Evolutionary conservation across 495 filamentous ascomycete genomes (phyloP), one percentile per base, ranked within the genome.

Genomic region (Podospora anserina): DNA sequence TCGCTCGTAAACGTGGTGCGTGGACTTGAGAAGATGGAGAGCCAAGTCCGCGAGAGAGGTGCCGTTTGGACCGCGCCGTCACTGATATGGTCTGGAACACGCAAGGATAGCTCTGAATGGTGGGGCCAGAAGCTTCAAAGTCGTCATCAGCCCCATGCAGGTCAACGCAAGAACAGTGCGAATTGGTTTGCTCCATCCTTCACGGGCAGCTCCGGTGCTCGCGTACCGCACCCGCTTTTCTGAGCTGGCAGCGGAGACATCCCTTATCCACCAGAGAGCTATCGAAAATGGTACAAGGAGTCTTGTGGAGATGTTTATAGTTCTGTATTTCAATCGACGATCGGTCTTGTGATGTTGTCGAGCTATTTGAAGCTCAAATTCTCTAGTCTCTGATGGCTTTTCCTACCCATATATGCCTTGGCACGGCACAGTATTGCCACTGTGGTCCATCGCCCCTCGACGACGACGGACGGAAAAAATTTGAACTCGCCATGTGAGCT

Each of bases 401-500:
- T 20, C 19, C 19, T 20, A 59, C 30, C 56, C 7, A 16, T 2
- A 20, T 9, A 59, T 59, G 7, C 39, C 39, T 49, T 49, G 39
- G 44, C 63, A 76, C 72, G 65, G 74, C 73, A 56, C 23, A 59
- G 19, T 23, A 13, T 49, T 13, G 20, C 32, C 54, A 73, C 75
- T 68, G 69, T 69, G 15, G 11, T 20, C 61, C 32, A 39, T 71
- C 67, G 75, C 74, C 70, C 32, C 73, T 58, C 56, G 59, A 53
- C 61, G 19, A 65, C 55, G 7, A 4, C 7, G 30, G 4, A 5
- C 30, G n/a, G 55, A 26, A 5, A 53, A 73, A 72, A 72, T 64
- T 69, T 70, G 71, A 59, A 71, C 64, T 71, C 64, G 67, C 69
- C 76, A 74, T 77, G 75, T 76, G 74, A 75, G 69, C 72, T 71